Conservation (phyloP, 768 basidiomycete genomes). For the Panaeolus papilionaceus region DNA sequence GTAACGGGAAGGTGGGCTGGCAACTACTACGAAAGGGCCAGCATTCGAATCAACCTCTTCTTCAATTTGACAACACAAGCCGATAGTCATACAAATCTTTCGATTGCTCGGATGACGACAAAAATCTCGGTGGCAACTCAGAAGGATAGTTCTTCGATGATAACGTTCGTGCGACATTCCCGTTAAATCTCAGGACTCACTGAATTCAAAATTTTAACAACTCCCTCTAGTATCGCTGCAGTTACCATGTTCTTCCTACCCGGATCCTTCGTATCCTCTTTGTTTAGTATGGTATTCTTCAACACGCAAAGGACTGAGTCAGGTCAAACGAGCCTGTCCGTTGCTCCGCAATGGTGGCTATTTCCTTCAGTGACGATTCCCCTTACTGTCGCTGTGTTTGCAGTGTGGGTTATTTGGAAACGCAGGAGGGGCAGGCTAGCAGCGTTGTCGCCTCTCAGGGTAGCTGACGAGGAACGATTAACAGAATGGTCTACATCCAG, state of each 20-base stretch:
- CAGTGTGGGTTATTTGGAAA: constrained; percentile 16
- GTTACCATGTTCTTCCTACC: constrained; percentile 19
- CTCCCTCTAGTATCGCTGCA: constrained; percentile 15
- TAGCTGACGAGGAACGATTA: background rate
- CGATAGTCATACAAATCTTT: constrained; percentile 18
- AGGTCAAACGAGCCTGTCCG: background rate
- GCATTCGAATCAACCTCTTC: constrained; percentile 18
- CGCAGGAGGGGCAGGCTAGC: background rate
- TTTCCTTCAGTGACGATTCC: constrained; percentile 18
- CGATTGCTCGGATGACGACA: constrained; percentile 18
- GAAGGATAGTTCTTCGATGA: constrained; percentile 21
- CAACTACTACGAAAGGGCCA: constrained; percentile 13
- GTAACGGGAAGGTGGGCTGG: background rate
- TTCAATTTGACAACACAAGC: constrained; percentile 19
- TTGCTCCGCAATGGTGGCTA: constrained; percentile 17
- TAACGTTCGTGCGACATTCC: constrained; percentile 2
- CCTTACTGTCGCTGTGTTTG: constrained; percentile 14
- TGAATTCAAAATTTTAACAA: too few relatives aligned
- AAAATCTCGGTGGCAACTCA: constrained; percentile 19
- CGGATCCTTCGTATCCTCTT: constrained; percentile 17
- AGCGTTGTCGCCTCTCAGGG: background rate
- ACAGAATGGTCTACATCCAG: background rate
- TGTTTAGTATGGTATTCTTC: constrained; percentile 22
- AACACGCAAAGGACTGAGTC: background rate
- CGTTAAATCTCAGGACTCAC: too few relatives aligned